Conservation (phyloP, 176 grass and related monocot species). For the Oryza meyeriana region DNA sequence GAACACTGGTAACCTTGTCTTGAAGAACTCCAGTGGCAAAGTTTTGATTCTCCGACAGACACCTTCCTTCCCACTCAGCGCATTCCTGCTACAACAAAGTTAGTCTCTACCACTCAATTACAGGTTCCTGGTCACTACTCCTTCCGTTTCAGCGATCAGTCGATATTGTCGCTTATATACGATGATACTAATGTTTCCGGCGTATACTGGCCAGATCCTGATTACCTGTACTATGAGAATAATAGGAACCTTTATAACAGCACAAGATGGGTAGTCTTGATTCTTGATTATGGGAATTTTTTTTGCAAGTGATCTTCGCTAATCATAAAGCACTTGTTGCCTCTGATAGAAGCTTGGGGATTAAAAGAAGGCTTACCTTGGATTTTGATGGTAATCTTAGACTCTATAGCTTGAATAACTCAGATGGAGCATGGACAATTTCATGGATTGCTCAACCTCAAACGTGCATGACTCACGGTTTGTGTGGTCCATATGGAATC, state of each 20-base stretch:
- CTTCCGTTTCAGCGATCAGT: slow-evolving; percentile 42
- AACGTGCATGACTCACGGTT: slow-evolving; percentile 50
- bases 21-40: slow-evolving; percentile 35
- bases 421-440: neutral
- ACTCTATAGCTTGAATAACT: neutral
- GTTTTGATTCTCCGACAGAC: slow-evolving; percentile 42
- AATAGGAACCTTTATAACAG: slow-evolving; percentile 3
- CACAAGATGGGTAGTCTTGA: neutral
- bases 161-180: slow-evolving; percentile 38
- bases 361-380: neutral
- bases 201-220: slow-evolving; percentile 55
- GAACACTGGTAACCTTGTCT: slow-evolving; percentile 36
- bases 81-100: neutral
- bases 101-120: slow-evolving; percentile 25
- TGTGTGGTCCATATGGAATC: slow-evolving; percentile 43
- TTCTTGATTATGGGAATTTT: neutral
- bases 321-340: neutral
- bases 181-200: slow-evolving; percentile 32
- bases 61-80: slow-evolving; percentile 31
- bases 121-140: slow-evolving; percentile 30
- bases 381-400: neutral
- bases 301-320: neutral
- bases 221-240: slow-evolving; percentile 48
- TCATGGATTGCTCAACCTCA: slow-evolving; percentile 37
- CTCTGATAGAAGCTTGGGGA: neutral